Evolutionary conservation across 176 grass and related monocot genomes (phyloP), one percentile per base, ranked within the genome.

Genomic region (Juncus inflexus): DNA sequence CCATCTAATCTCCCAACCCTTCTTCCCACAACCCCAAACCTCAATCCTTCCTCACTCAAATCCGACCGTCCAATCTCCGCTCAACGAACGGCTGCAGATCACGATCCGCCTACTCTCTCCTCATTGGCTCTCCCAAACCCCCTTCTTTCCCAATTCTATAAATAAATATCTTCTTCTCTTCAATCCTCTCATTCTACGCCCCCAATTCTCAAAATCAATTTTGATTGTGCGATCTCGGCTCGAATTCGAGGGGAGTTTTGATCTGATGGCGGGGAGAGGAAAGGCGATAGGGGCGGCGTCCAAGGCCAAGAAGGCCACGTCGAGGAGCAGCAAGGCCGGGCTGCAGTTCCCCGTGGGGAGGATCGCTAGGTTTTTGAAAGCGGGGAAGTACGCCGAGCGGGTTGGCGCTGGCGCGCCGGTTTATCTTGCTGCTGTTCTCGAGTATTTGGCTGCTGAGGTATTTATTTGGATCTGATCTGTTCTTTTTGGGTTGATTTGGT

Each of bases 391-490:
- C 7, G 68, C 68, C 7, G 68, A 71, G 54, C 68, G 68, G 6
- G 68, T 71, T 2, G 68, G 68, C 12, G 68, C 68, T 35, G 68
- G 68, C 58, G 68, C 68, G 0, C 68, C 68, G 7, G 68, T 71
- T 9, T 71, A 71, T 7, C 68, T 71, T 9, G 68, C 68, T 2
- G 68, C 68, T 58, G 68, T 71, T 71, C 68, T 71, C 58, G 68
- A 71, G 9, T 71, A 71, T 13, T 55, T 71, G 40, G 68, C 68
- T 7, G 68, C 68, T 58, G 68, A 71, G 68, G 68, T 71, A 71
- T 6, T 36, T 40, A 47, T 6, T 47, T 47, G 43, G 9, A 47
- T 47, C 9, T 5, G 43, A 47, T 47, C 9, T 47, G 43, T 47
- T 47, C 9, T 47, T 47, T 9, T 9, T 47, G 9, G n/a, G 4